Conservation (phyloP, 495 filamentous ascomycete genomes). For the Neurospora intermedia region DNA sequence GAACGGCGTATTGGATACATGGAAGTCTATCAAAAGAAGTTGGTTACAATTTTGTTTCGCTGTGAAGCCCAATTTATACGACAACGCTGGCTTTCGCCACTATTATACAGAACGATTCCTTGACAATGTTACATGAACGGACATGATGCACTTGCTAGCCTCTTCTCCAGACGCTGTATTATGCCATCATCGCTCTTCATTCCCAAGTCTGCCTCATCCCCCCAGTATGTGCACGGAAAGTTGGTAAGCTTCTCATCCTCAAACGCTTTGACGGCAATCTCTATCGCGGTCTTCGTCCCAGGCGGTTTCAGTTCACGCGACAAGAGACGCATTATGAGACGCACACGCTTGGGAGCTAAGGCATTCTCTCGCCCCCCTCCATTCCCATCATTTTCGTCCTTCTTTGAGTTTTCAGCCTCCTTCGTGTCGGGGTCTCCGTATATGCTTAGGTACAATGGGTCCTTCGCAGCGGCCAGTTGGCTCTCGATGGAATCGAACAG, state of each 20-base stretch:
- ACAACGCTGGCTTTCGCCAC: not conserved
- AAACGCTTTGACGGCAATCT: not conserved
- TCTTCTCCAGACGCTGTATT: not conserved
- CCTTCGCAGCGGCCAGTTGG: not conserved
- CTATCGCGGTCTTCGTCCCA: not conserved
- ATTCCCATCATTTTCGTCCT: not conserved
- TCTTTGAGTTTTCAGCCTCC: not conserved
- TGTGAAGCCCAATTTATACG: not conserved
- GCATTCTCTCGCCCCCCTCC: not conserved
- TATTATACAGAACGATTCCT: not conserved
- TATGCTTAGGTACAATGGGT: not conserved
- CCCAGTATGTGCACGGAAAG: not conserved
- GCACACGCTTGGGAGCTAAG: not conserved
- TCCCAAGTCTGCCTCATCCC: not conserved
- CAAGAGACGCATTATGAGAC: not conserved
- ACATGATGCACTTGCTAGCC: not conserved
- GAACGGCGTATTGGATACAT: not conserved
- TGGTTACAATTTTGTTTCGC: not conserved
- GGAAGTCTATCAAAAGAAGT: not conserved
- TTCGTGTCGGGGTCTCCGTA: not conserved
- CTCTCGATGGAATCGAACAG: not conserved
- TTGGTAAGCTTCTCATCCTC: not conserved
- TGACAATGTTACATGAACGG: not conserved
- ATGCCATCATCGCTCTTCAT: not conserved
- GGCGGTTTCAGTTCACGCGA: not conserved